Evolutionary conservation across 306 rosid species (phyloP).

Genomic region (Vigna mungo): DNA sequence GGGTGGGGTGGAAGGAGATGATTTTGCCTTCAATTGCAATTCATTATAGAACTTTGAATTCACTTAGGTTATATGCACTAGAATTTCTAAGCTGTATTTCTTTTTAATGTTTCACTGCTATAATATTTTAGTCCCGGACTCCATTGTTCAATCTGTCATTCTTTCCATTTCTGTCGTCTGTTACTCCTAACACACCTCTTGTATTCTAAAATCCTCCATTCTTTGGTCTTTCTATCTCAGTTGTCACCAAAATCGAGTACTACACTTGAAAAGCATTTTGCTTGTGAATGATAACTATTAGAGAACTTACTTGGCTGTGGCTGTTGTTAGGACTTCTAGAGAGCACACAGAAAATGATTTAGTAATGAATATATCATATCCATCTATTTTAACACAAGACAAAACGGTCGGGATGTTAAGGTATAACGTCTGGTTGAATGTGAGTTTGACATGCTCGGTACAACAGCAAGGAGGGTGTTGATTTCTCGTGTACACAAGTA

Average conservation of each 20-base stretch:
- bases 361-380: slow-evolving; percentile 1
- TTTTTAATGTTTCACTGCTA: neutral
- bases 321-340: neutral
- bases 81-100: neutral
- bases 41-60: neutral
- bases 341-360: neutral
- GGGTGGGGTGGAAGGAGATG: neutral
- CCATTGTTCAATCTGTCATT: neutral
- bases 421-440: slow-evolving; percentile 1
- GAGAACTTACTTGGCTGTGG: slow-evolving; percentile 2
- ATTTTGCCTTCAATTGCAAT: neutral
- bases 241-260: slow-evolving; percentile 8
- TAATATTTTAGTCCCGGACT: neutral
- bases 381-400: neutral
- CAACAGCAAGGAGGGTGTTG: slow-evolving; percentile 10
- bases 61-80: neutral
- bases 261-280: neutral
- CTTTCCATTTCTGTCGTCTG: neutral
- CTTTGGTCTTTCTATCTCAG: neutral
- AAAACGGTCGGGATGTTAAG: neutral
- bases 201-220: slow-evolving; percentile 12
- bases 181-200: neutral
- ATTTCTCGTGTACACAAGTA: neutral
- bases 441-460: neutral
- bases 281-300: neutral